Evolutionary conservation across 345 rosid species (phyloP).

Genomic region (Corchorus olitorius): DNA sequence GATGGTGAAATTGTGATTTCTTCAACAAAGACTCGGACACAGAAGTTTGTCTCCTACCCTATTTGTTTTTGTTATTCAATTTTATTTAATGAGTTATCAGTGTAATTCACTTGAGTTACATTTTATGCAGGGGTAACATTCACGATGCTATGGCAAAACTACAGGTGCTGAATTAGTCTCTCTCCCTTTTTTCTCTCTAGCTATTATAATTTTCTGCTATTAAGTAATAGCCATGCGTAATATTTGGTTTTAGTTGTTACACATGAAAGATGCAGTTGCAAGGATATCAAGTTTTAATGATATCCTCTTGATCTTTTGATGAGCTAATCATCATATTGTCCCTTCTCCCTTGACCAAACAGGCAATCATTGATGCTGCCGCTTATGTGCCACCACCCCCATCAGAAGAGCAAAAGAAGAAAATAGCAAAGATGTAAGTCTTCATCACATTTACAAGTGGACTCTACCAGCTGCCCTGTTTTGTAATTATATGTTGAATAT

Average conservation of each 20-base stretch:
- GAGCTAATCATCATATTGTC: not conserved
- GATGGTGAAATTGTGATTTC: slow-evolving; percentile 97
- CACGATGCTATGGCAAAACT: slow-evolving; percentile 86
- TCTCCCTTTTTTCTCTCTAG: not conserved
- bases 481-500: not conserved
- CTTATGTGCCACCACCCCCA: slow-evolving; percentile 96
- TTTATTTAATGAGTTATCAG: slow-evolving; percentile 5
- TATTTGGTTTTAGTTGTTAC: not conserved
- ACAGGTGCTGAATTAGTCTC: slow-evolving; percentile 55
- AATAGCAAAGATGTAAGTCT: slow-evolving; percentile 69
- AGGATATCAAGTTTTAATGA: not conserved
- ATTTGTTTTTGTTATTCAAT: slow-evolving; percentile 1
- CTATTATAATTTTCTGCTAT: not conserved
- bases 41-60: slow-evolving; percentile 51
- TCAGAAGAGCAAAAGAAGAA: slow-evolving; percentile 98
- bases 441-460: not conserved
- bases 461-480: not conserved
- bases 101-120: slow-evolving; percentile 12
- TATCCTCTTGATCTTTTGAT: slow-evolving; percentile 4
- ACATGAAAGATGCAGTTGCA: slow-evolving; percentile 6
- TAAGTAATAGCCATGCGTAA: not conserved
- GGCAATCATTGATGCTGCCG: slow-evolving; percentile 90
- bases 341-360: slow-evolving; percentile 32
- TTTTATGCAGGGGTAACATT: slow-evolving; percentile 75
- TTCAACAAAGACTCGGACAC: slow-evolving; percentile 93